A percentile compares a stretch with the other conserved stretches of the same genome.
Evolutionary conservation across 2,329 filamentous ascomycete genomes (phyloP).

Genomic region (Malbranchea cinnamomea): DNA sequence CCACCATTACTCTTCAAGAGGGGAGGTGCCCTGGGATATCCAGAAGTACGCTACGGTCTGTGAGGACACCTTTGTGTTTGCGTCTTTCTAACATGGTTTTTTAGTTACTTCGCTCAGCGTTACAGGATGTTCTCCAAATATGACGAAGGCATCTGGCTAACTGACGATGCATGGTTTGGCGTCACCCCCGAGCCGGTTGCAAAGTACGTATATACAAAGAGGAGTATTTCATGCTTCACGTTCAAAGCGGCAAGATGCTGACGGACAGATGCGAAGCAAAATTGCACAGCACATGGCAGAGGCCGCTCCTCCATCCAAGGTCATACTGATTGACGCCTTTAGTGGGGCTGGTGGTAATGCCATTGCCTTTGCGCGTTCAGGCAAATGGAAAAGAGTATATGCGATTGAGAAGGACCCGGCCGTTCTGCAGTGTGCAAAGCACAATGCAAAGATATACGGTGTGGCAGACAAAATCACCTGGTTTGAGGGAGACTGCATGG

Average conservation of each 20-base stretch:
- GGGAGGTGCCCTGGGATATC: conserved; percentile 67
- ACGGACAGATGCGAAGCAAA: conserved; percentile 41
- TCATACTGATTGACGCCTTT: conserved; percentile 72
- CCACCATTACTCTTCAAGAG: conserved; percentile 56
- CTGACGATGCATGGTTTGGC: conserved; percentile 89
- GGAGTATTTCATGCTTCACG: conserved; percentile 5
- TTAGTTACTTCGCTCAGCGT: conserved; percentile 79
- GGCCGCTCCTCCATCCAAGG: conserved; percentile 39
- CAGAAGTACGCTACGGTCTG: conserved; percentile 49
- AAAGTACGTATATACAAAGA: conserved; percentile 41
- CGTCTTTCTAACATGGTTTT: not conserved
- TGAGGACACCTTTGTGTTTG: not conserved
- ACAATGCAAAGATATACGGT: conserved; percentile 78
- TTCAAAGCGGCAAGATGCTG: conserved; percentile 5
- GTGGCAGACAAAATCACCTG: conserved; percentile 67
- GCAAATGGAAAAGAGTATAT: conserved; percentile 68
- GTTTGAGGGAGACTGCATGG: conserved; percentile 76
- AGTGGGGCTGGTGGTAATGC: conserved; percentile 84
- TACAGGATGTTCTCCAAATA: conserved; percentile 79
- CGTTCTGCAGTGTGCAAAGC: conserved; percentile 75
- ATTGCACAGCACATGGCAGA: conserved; percentile 58
- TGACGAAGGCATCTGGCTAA: conserved; percentile 77
- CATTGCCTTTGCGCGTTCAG: conserved; percentile 79
- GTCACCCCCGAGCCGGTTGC: conserved; percentile 90
- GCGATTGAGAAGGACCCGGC: conserved; percentile 73